Evolutionary conservation across 2,329 filamentous ascomycete species (phyloP).

Genomic region (Fonsecaea pedrosoi): DNA sequence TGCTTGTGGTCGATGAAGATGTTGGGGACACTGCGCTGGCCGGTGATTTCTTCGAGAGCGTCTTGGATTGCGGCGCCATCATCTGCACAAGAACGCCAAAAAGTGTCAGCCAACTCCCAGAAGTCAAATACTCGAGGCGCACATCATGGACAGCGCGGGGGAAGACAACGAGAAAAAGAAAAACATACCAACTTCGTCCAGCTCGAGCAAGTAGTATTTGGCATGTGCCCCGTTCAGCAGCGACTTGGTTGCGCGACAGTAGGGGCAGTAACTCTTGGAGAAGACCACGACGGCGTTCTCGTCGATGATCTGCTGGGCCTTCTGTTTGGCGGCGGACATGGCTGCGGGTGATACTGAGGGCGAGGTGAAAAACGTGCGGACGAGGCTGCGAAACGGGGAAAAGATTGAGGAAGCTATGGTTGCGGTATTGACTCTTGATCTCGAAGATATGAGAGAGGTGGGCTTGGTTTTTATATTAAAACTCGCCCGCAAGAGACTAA

Average conservation of each 20-base stretch:
- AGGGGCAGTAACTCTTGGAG: slow-evolving; percentile 95
- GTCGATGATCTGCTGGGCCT: slow-evolving; percentile 85
- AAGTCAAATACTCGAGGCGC: not conserved
- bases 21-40: slow-evolving; percentile 91
- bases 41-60: slow-evolving; percentile 78
- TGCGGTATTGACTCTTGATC: slow-evolving; percentile 28
- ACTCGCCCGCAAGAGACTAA: too few relatives aligned
- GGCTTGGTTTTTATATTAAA: too few relatives aligned
- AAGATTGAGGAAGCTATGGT: slow-evolving; percentile 62
- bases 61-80: slow-evolving; percentile 84
- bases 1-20: slow-evolving; percentile 90
- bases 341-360: slow-evolving; percentile 61
- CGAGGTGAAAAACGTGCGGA: slow-evolving; percentile 69
- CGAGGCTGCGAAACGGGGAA: slow-evolving; percentile 64
- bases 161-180: not conserved
- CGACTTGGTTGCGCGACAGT: slow-evolving; percentile 81
- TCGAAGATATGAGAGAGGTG: too few relatives aligned
- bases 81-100: slow-evolving; percentile 57
- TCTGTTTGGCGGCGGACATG: slow-evolving; percentile 83
- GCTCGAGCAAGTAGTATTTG: slow-evolving; percentile 77
- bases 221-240: slow-evolving; percentile 73
- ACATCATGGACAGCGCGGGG: not conserved
- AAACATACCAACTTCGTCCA: slow-evolving; percentile 80
- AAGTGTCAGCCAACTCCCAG: not conserved
- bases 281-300: slow-evolving; percentile 93